Evolutionary conservation across 305 asterid genomes (phyloP), one percentile per base, ranked within the genome.

Genomic region (Fraxinus platypoda): DNA sequence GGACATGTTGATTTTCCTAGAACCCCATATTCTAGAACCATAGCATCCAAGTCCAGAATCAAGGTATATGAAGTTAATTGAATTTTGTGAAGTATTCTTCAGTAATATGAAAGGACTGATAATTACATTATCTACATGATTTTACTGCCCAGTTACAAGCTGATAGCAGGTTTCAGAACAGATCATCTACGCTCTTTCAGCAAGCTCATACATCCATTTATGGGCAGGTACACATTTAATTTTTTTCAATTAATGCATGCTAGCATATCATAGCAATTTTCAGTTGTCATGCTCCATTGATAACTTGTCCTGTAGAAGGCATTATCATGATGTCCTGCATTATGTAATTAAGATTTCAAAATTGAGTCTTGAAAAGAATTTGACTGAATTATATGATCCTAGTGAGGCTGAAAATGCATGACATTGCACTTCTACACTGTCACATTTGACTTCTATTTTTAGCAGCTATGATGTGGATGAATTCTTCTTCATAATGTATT

Each of bases 11-110:
- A 93, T 90, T 92, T 92, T 85, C 93, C 98, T 15, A 88, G 95
- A 84, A 96, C 98, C 54, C 99, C 98, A 64, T 93, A 94, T 85
- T 92, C 98, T 38, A 90, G 97, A 88, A 86, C 92, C 64, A 86
- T 86, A 62, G 82, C 87, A 70, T 87, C 94, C 0, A 96, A 91
- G 84, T 90, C 98, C 81, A 81, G 91, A 78, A 71, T 88, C 78
- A 88, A 90, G 98, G 99, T 94, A 88, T 78, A 9, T 75, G 35
- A n/a, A 72, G 64, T 74, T 66, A 77, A 31, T 81, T 82, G 11
- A 78, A 25, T 52, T 35, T 57, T 62, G 46, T 30, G 46, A 75
- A 34, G 23, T 71, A 71, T 26, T 31, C 28, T 75, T 25, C 82
- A 54, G 21, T 49, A 49, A 76, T 82, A 33, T 78, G 43, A 71